Base-by-base conservation (phyloP, 306 rosid species). In the Prunus armeniaca region DNA sequence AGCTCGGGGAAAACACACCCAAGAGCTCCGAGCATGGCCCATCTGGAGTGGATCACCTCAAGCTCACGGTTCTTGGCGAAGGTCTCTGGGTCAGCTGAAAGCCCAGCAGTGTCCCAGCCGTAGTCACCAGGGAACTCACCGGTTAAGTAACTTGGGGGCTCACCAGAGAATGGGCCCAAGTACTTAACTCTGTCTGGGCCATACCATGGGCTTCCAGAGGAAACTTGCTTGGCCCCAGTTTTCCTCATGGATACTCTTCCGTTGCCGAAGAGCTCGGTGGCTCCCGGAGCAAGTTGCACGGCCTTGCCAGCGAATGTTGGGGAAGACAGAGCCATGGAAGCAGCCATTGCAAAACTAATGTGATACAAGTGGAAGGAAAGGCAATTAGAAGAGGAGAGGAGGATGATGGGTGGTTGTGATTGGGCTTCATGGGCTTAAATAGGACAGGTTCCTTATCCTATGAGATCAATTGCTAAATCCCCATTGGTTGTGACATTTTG, bases 21-120 rank as follows among this genome's bases (percentile, higher is more conserved):
- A 6, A 94, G 67, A 0, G 98, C 97, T 38, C 98, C 96, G 0
- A 93, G 91, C 98, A 93, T 93, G 87, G 98, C 98, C 98, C 96
- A 92, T 43, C 93, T 84, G 0, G 62, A 65, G 83, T 94, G 97
- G 86, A 94, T 92, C 22, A 94, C 98, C 19, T 92, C 96, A 0
- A 94, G 89, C 82, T 92, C 97, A 47, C 95, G 85, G 78, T 94
- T 94, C 75, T 62, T 89, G 25, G 97, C 93, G 4, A 94, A 91
- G 51, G 98, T 94, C 73, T 94, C 90, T 11, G 93, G 97, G 83
- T 90, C 96, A 17, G 98, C 95, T 0, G 96, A 94, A 62, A 94
- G 96, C 17, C 97, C 95, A 3, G 96, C 95, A 15, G 96, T 94
- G 89, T 87, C 98, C 97, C 95, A 93, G 2, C 96, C 97, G 9